Evolutionary conservation across 192 early-diverging fungal species (phyloP).

Genomic region (Pecoramyces ruminantium): DNA sequence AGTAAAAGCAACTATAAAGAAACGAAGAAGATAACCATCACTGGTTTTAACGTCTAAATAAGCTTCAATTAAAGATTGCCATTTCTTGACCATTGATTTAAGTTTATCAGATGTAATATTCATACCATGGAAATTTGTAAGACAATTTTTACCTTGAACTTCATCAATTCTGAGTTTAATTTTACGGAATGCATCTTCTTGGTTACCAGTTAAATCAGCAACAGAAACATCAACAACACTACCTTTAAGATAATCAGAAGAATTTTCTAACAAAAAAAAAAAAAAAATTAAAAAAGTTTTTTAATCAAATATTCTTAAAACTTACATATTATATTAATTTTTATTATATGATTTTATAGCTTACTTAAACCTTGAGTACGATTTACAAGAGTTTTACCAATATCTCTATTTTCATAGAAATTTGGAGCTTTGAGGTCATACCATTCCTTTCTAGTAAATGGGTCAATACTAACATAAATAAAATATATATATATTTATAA

Average conservation of each 20-base stretch:
- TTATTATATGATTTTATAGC: constrained; percentile 8
- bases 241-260: constrained; percentile 89
- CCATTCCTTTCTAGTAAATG: constrained; percentile 99
- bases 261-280: constrained; percentile 41
- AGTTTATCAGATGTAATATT: constrained; percentile 99
- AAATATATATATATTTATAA: too few relatives aligned
- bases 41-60: constrained; percentile 99
- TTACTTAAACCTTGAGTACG: constrained; percentile 97
- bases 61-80: constrained; percentile 96
- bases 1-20: constrained; percentile 96
- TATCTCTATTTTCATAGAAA: constrained; percentile 81
- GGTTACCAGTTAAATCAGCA: constrained; percentile 80
- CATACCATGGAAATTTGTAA: constrained; percentile 99
- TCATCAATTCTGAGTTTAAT: constrained; percentile 93
- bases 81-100: constrained; percentile 98
- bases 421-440: constrained; percentile 98
- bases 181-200: constrained; percentile 89
- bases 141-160: constrained; percentile 92
- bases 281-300: constrained; percentile 10
- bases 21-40: constrained; percentile 96
- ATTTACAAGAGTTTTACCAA: constrained; percentile 99
- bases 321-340: too few relatives aligned
- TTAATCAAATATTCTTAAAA: background rate
- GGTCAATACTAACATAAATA: constrained; percentile 61
- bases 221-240: constrained; percentile 94